phyloP scores from a whole-genome alignment of 169 alveolate species.

The Plasmodium gallinaceum region DNA sequence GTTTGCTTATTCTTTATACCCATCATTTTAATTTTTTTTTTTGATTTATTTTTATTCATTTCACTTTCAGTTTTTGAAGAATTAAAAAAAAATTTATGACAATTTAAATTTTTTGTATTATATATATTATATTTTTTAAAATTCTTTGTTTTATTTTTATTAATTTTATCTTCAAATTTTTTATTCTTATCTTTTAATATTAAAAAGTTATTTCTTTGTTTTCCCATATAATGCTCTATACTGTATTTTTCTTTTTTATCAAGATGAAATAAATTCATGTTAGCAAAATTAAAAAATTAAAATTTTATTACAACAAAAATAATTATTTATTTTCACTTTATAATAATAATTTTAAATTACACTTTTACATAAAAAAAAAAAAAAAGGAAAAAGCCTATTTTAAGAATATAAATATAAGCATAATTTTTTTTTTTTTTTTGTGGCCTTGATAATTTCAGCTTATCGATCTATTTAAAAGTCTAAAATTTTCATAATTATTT shows the following conservation, averaged over 20 bases:
- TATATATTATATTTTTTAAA: background rate
- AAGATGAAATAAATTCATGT: conserved; percentile 11
- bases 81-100: conserved; percentile 11
- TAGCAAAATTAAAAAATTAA: conserved; percentile 8
- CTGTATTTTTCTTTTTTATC: conserved; percentile 1
- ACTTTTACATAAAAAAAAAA: background rate
- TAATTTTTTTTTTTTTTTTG: too few species aligned
- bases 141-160: conserved; percentile 17
- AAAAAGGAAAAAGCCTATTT: background rate
- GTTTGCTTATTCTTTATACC: conserved; percentile 14
- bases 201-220: conserved; percentile 6
- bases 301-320: too few species aligned
- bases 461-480: too few species aligned
- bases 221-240: conserved; percentile 9
- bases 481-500: too few species aligned
- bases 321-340: background rate
- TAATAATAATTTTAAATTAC: background rate
- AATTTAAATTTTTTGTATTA: conserved; percentile 17
- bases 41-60: conserved; percentile 3
- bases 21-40: conserved; percentile 17
- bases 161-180: background rate
- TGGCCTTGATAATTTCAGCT: too few species aligned
- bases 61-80: background rate
- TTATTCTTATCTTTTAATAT: background rate
- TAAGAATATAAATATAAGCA: too few species aligned